These are phyloP conservation scores for Madurella fahalii DNA, from an alignment of 2,329 filamentous ascomycete species.

Conservation along the genomic window DNA sequence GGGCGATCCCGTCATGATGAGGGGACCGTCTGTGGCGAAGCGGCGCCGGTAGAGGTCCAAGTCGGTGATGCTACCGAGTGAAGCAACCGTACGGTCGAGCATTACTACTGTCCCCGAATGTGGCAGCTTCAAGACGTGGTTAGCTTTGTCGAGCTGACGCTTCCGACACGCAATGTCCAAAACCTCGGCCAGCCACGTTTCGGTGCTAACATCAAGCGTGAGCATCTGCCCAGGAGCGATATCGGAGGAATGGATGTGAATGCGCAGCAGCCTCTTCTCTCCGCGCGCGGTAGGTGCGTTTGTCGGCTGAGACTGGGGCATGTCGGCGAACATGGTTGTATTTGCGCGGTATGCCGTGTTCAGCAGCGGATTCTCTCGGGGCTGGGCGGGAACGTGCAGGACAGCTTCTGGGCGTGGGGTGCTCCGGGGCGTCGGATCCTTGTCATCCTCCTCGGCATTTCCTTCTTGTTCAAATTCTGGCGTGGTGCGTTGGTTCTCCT, in stretches of 20 bases:
- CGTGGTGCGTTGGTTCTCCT: conserved; percentile 64
- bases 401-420: conserved; percentile 43
- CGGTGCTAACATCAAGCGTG: conserved; percentile 71
- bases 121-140: conserved; percentile 73
- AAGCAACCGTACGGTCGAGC: conserved; percentile 72
- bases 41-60: conserved; percentile 71
- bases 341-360: conserved; percentile 57
- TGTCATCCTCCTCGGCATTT: conserved; percentile 35
- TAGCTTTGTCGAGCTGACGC: conserved; percentile 72
- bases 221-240: conserved; percentile 68
- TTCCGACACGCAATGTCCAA: conserved; percentile 75
- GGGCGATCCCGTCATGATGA: conserved; percentile 65
- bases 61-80: conserved; percentile 69
- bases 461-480: conserved; percentile 60
- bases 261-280: conserved; percentile 64
- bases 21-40: conserved; percentile 69
- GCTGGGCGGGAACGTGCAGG: conserved; percentile 32
- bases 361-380: conserved; percentile 55
- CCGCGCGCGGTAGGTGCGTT: conserved; percentile 48
- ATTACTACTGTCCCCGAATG: conserved; percentile 71
- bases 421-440: conserved; percentile 43
- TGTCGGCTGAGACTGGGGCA: conserved; percentile 42
- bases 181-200: conserved; percentile 79
- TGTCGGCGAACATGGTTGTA: conserved; percentile 52
- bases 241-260: conserved; percentile 68